Evolutionary conservation across 345 rosid genomes (phyloP).

Genomic region (Aegle marmelos): DNA sequence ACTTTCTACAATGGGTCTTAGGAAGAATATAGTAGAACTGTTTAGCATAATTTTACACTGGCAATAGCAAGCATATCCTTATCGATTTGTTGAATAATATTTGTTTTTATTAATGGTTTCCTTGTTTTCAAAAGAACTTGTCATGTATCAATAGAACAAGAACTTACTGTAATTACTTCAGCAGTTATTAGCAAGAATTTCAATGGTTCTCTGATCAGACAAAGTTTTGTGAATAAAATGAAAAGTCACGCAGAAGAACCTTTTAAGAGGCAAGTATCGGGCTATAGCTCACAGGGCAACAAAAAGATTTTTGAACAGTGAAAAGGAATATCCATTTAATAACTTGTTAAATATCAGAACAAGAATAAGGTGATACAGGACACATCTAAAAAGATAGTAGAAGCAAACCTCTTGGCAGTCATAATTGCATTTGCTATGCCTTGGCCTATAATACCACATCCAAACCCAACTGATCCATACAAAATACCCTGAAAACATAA

Average conservation of each 20-base stretch:
- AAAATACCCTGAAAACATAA: conserved; percentile 61
- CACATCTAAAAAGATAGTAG: conserved; percentile 3
- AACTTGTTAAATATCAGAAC: background rate
- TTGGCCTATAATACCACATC: conserved; percentile 88
- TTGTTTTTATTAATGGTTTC: background rate
- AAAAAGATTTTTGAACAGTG: background rate
- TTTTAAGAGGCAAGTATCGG: background rate
- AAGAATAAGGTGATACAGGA: background rate
- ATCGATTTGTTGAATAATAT: background rate
- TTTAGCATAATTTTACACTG: background rate
- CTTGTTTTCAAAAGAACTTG: background rate
- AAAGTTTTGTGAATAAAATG: background rate
- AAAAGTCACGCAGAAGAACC: background rate
- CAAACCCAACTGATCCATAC: conserved; percentile 90
- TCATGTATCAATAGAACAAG: background rate
- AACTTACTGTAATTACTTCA: background rate
- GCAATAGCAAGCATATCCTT: background rate
- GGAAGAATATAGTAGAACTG: background rate
- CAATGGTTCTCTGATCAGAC: background rate
- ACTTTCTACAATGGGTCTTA: background rate
- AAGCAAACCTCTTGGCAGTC: conserved; percentile 80
- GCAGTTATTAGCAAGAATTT: background rate
- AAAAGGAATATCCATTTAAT: background rate
- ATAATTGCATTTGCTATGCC: conserved; percentile 90
- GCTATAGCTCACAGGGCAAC: background rate